phyloP scores from a whole-genome alignment of 495 filamentous ascomycete species.

The Trichoderma erinaceum region DNA sequence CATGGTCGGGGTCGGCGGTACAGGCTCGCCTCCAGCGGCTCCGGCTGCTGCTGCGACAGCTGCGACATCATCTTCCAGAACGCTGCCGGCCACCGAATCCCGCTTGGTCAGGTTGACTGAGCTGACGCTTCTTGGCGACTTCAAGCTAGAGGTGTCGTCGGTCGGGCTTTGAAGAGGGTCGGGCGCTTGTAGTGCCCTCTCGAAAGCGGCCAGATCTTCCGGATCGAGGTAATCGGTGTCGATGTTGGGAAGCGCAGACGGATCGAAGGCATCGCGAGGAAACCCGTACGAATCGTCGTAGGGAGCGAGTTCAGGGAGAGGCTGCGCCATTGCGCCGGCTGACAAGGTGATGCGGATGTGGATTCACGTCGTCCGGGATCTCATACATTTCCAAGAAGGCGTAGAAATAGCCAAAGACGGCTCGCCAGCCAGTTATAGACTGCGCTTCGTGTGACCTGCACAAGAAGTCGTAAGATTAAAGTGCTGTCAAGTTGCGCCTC shows the following conservation, averaged over 20 bases:
- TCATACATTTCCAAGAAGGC: neutral
- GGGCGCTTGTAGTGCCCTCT: conserved; percentile 49
- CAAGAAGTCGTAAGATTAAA: neutral
- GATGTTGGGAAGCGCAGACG: conserved; percentile 52
- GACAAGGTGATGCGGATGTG: neutral
- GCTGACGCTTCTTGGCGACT: conserved; percentile 21
- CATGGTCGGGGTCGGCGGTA: neutral
- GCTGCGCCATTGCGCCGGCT: neutral
- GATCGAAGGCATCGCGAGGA: conserved; percentile 42
- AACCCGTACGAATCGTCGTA: conserved; percentile 34
- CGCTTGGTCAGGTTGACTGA: conserved; percentile 20
- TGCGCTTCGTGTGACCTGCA: neutral
- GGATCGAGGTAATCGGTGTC: conserved; percentile 59
- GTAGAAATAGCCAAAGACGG: neutral
- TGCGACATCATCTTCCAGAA: conserved; percentile 23
- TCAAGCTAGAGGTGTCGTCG: conserved; percentile 30
- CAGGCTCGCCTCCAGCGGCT: conserved; percentile 20
- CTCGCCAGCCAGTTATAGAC: neutral
- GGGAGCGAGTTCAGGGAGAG: neutral
- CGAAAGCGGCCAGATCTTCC: conserved; percentile 52
- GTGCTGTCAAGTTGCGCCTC: neutral
- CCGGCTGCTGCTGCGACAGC: conserved; percentile 20
- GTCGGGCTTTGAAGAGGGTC: conserved; percentile 38
- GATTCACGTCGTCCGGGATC: neutral
- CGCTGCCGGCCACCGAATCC: conserved; percentile 15